These are phyloP conservation scores for Debaryomyces sp. DNA, from an alignment of 1,139 yeast genomes.

Conservation along the genomic window DNA sequence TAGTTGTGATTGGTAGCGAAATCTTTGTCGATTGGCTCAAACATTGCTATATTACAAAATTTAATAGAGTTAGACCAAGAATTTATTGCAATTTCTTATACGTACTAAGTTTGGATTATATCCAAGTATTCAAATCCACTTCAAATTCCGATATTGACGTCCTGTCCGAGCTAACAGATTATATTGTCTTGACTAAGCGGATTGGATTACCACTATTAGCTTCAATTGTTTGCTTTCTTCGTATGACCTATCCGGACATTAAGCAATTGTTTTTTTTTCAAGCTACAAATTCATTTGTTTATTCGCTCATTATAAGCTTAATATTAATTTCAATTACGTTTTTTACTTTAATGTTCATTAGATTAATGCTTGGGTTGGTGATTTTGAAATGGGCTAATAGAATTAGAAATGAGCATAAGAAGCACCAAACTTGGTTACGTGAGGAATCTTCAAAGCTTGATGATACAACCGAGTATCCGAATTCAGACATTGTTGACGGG, in stretches of 20 bases:
- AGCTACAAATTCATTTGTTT: constrained; percentile 21
- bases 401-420: constrained; percentile 31
- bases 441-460: constrained; percentile 5
- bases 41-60: constrained; percentile 84
- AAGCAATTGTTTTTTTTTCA: constrained; percentile 30
- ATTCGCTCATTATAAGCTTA: constrained; percentile 21
- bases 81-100: constrained; percentile 69
- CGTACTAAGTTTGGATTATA: constrained; percentile 64
- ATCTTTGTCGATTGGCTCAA: constrained; percentile 92
- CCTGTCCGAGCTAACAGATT: constrained; percentile 45
- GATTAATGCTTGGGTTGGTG: constrained; percentile 57
- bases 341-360: constrained; percentile 36
- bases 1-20: constrained; percentile 85
- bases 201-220: constrained; percentile 84
- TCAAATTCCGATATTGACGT: constrained; percentile 26
- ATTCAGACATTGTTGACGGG: neutral
- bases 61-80: constrained; percentile 76
- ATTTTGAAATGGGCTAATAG: constrained; percentile 54
- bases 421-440: constrained; percentile 15
- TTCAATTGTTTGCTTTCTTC: constrained; percentile 67
- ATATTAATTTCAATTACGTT: constrained; percentile 19
- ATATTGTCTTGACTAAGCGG: constrained; percentile 57
- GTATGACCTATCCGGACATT: constrained; percentile 65
- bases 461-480: neutral
- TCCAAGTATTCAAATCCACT: constrained; percentile 46